Conservation (phyloP, 2,329 filamentous ascomycete species). For the Thelonectria olida region DNA sequence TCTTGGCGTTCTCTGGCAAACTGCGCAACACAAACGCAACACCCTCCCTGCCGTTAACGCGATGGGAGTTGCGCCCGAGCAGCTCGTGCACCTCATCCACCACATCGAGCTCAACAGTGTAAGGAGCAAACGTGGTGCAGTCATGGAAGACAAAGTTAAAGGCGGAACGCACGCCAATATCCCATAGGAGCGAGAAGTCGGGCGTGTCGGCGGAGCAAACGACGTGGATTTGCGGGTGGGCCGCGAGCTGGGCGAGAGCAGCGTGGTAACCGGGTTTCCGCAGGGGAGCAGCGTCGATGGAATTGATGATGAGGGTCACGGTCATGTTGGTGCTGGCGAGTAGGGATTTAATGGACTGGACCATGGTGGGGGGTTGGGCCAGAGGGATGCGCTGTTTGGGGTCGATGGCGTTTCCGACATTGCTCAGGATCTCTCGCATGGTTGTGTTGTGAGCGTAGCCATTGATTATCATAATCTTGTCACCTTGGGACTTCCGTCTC, state of each 20-base stretch:
- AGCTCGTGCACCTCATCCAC: slow-evolving; percentile 92
- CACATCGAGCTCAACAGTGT: slow-evolving; percentile 77
- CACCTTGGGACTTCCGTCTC: slow-evolving; percentile 42
- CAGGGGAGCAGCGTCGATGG: slow-evolving; percentile 81
- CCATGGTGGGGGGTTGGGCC: slow-evolving; percentile 73
- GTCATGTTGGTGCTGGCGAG: slow-evolving; percentile 57
- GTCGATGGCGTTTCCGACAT: slow-evolving; percentile 71
- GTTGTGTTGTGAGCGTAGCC: slow-evolving; percentile 77
- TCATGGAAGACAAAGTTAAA: slow-evolving; percentile 94
- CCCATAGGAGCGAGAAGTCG: slow-evolving; percentile 89
- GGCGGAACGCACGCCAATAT: slow-evolving; percentile 81
- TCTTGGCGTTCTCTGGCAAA: slow-evolving; percentile 90
- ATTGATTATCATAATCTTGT: slow-evolving; percentile 81
- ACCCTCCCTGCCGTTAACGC: slow-evolving; percentile 88
- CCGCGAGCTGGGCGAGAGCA: slow-evolving; percentile 78
- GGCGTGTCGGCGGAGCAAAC: slow-evolving; percentile 88
- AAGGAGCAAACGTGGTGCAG: slow-evolving; percentile 86
- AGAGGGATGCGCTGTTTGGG: slow-evolving; percentile 60
- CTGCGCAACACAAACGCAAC: slow-evolving; percentile 90
- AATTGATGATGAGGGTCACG: slow-evolving; percentile 82
- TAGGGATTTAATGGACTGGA: slow-evolving; percentile 71
- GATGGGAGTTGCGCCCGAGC: slow-evolving; percentile 80
- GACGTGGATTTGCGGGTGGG: slow-evolving; percentile 76
- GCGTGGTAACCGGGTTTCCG: slow-evolving; percentile 76
- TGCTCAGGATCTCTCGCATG: slow-evolving; percentile 74